Percentiles rank a stretch among this genome's conserved stretches.
Evolutionary conservation across 1,284 basidiomycete species (phyloP).

Genomic region (Cryptococcus sp.): DNA sequence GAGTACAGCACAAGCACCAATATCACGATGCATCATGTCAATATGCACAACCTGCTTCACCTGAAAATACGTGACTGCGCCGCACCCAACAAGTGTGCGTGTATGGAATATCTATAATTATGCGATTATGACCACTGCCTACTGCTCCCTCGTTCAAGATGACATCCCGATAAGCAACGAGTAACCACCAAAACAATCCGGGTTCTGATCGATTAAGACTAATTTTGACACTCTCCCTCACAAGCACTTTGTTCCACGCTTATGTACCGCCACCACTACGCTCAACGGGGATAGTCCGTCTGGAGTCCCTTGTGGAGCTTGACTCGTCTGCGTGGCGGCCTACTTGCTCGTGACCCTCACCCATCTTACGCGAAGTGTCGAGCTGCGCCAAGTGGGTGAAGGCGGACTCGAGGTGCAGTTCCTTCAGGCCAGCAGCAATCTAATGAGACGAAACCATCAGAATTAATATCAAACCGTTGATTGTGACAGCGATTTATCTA

Average conservation of each 20-base stretch:
- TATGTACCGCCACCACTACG: slow-evolving; percentile 72
- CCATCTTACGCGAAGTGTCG: slow-evolving; percentile 30
- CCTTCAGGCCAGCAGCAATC: slow-evolving; percentile 80
- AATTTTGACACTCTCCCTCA: background rate
- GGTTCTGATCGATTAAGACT: too few species aligned
- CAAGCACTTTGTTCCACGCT: background rate
- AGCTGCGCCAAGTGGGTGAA: slow-evolving; percentile 53
- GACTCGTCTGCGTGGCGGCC: slow-evolving; percentile 38
- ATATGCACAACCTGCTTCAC: too few species aligned
- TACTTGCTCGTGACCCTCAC: slow-evolving; percentile 20
- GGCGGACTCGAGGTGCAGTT: slow-evolving; percentile 65
- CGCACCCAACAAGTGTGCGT: too few species aligned
- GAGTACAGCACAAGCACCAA: too few species aligned
- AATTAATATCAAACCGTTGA: background rate
- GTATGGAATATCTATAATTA: too few species aligned
- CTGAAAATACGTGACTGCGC: too few species aligned
- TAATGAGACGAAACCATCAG: slow-evolving; percentile 39
- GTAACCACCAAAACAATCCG: too few species aligned
- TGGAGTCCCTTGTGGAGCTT: slow-evolving; percentile 55
- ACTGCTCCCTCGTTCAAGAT: too few species aligned
- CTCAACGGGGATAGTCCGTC: slow-evolving; percentile 73
- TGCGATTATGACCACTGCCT: too few species aligned
- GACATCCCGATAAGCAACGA: too few species aligned
- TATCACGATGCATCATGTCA: too few species aligned
- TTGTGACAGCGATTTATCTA: slow-evolving; percentile 16